Conservation (phyloP, 768 basidiomycete genomes). For the Lactarius vividus region DNA sequence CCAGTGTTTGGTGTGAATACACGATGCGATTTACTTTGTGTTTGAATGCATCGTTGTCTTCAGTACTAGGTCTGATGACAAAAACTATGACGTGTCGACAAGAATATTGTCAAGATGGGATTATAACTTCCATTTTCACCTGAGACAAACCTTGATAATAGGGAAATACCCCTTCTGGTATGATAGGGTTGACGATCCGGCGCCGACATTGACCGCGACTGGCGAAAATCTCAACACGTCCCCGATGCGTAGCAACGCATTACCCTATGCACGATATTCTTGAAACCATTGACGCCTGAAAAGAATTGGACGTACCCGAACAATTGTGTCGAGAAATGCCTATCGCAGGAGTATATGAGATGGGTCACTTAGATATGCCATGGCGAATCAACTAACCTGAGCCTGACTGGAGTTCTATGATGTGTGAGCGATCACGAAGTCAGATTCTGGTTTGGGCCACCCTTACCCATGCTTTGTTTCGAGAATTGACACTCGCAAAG, state of each 20-base stretch:
- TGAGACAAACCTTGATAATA: constrained; percentile 31
- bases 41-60: constrained; percentile 35
- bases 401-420: constrained; percentile 31
- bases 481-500: constrained; percentile 30
- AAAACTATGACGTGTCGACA: constrained; percentile 29
- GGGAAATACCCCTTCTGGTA: constrained; percentile 37
- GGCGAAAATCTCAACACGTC: constrained; percentile 33
- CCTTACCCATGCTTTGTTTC: constrained; percentile 32
- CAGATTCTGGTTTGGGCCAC: neutral
- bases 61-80: constrained; percentile 34
- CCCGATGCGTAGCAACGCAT: constrained; percentile 34
- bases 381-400: constrained; percentile 30
- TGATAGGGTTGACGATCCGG: constrained; percentile 26
- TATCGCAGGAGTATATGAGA: constrained; percentile 13
- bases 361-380: neutral
- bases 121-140: neutral
- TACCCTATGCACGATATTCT: constrained; percentile 26
- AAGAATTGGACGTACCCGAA: constrained; percentile 28
- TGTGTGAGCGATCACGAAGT: neutral
- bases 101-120: neutral
- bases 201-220: constrained; percentile 28
- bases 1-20: neutral
- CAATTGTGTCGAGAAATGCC: constrained; percentile 32
- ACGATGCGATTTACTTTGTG: constrained; percentile 31
- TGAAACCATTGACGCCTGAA: neutral